These are phyloP conservation scores for Wallacemonas sp. DNA, from an alignment of 208 protist species.

Conservation along the genomic window DNA sequence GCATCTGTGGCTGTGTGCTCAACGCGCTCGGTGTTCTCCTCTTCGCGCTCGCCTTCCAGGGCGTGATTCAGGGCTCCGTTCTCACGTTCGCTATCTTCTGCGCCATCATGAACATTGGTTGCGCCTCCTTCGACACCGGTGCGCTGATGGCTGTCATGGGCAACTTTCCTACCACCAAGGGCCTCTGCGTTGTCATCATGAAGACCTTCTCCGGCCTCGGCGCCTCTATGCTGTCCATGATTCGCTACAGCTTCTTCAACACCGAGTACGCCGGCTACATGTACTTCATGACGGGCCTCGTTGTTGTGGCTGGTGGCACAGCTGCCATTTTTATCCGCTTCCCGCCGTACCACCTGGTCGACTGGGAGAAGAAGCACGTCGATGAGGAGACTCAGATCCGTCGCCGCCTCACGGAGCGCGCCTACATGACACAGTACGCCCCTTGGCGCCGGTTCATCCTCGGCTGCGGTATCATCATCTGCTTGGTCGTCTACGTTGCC, in stretches of 20 bases:
- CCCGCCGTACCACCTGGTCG: constrained; percentile 49
- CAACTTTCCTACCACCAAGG: constrained; percentile 57
- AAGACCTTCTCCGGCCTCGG: constrained; percentile 61
- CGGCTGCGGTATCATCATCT: constrained; percentile 41
- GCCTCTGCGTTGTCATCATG: constrained; percentile 48
- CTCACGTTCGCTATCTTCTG: constrained; percentile 49
- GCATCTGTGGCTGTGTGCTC: constrained; percentile 22
- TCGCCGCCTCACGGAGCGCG: constrained; percentile 49
- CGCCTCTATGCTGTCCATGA: constrained; percentile 43
- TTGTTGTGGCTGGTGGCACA: constrained; percentile 32
- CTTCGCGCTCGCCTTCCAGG: constrained; percentile 59
- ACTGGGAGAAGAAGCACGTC: constrained; percentile 31
- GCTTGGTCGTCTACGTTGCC: constrained; percentile 45
- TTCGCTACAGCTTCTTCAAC: constrained; percentile 54
- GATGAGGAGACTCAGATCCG: constrained; percentile 29
- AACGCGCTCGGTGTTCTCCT: constrained; percentile 45
- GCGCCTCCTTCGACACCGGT: constrained; percentile 50
- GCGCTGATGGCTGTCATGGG: constrained; percentile 68
- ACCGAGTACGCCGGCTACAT: constrained; percentile 48
- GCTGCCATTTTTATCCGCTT: constrained; percentile 44
- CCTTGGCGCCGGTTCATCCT: constrained; percentile 47
- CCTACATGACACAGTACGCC: constrained; percentile 61
- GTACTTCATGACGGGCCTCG: constrained; percentile 45
- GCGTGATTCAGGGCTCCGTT: constrained; percentile 32
- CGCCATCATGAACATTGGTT: constrained; percentile 62